phyloP scores from a whole-genome alignment of 2,329 filamentous ascomycete species.

The Pyrenophora graminea region DNA sequence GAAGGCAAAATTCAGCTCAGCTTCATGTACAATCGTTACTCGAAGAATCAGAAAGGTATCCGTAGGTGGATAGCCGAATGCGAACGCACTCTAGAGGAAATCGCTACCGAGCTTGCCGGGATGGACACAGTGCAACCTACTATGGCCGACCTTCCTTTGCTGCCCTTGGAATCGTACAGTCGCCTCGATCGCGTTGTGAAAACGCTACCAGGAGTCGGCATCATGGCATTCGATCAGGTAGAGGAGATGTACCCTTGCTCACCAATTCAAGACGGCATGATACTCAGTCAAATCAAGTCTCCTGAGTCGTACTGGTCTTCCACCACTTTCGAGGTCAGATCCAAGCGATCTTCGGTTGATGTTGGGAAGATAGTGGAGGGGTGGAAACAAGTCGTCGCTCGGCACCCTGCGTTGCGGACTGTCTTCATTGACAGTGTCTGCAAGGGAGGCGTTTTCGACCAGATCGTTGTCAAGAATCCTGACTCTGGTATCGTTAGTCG shows the following conservation, averaged over 20 bases:
- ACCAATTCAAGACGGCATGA: constrained; percentile 41
- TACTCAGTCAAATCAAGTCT: constrained; percentile 40
- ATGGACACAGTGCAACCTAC: constrained; percentile 35
- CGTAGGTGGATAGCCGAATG: constrained; percentile 42
- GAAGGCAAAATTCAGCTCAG: constrained; percentile 32
- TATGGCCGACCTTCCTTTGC: constrained; percentile 38
- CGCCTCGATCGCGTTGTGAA: constrained; percentile 37
- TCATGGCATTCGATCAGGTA: constrained; percentile 29
- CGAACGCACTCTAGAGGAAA: constrained; percentile 37
- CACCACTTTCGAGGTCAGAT: constrained; percentile 35
- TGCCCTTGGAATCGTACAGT: constrained; percentile 39
- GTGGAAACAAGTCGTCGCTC: constrained; percentile 40
- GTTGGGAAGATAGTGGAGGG: constrained; percentile 25
- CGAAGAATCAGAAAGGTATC: constrained; percentile 41
- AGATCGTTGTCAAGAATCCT: constrained; percentile 36
- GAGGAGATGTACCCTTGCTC: constrained; percentile 43
- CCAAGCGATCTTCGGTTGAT: constrained; percentile 28
- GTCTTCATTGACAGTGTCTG: constrained; percentile 42
- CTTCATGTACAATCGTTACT: constrained; percentile 42
- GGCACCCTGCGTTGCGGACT: constrained; percentile 41
- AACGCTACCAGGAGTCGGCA: constrained; percentile 27
- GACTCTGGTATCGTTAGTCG: constrained; percentile 30
- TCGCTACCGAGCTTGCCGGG: constrained; percentile 28
- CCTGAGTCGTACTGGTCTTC: constrained; percentile 38
- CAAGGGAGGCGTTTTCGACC: constrained; percentile 43